Evolutionary conservation across 257 asterid genomes (phyloP), one percentile per base, ranked within the genome.

Genomic region (Linderniella brevidens): DNA sequence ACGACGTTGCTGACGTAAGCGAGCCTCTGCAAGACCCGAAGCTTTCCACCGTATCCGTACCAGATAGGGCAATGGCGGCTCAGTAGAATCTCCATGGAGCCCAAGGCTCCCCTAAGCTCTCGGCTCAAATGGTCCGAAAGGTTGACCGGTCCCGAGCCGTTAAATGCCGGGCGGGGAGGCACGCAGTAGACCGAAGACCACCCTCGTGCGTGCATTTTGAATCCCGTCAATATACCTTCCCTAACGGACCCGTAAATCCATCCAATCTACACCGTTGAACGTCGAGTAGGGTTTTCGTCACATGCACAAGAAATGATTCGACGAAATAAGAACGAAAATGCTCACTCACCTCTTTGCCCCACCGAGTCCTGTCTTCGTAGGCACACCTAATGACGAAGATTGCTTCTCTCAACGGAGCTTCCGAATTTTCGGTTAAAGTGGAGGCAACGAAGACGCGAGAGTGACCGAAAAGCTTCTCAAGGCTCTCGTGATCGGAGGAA

Each of bases 351-450:
- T 84, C 98, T 78, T 80, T 76, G 54, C 95, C 98, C 98, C 98
- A 88, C 51, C 83, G 94, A 1, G 90, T 74, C 59, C 83, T 88
- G 67, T 84, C 95, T 61, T 88, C 98, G 1, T 84, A 88, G 41
- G 93, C 95, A 64, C 96, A 88, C 53, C 95, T 88, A 48, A 88
- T 80, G 54, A 88, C 96, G 59, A 84, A 95, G 53, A 88, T 88
- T 49, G 98, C 96, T 76, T 88, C 98, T 69, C 77, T 84, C 64
- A 88, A 61, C 40, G 79, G 96, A 57, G 62, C 98, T 95, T 41
- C 96, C 98, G 55, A n/a, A n/a, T 57, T 68, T 66, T 84, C 92
- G 92, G 76, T 81, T 15, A 80, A 84, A 43, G 98, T 78, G 36
- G 98, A 81, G 51, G 93, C 84, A 55, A 88, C 76, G 65, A 88